These are phyloP conservation scores for Apostasia ramifera DNA, from an alignment of 106 monocot species.

Conservation along the genomic window DNA sequence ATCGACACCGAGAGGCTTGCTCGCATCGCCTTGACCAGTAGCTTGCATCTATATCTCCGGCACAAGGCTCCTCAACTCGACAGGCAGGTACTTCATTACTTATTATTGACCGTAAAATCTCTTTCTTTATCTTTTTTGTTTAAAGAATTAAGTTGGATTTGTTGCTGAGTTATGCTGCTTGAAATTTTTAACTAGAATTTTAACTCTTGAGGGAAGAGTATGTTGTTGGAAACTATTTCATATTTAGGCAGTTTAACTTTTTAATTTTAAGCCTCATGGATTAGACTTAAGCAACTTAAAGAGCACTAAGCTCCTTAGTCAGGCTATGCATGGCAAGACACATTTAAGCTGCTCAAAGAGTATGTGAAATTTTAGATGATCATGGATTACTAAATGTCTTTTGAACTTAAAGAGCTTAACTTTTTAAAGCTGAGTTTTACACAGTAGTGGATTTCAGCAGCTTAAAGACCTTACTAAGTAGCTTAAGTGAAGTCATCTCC, in stretches of 20 bases:
- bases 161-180: neutral
- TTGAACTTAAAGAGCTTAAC: too few species aligned
- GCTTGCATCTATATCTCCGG: conserved; percentile 31
- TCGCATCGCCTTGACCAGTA: conserved; percentile 22
- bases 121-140: neutral
- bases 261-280: neutral
- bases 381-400: too few species aligned
- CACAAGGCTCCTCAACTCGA: conserved; percentile 31
- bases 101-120: neutral
- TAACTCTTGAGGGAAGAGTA: neutral
- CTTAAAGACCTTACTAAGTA: too few species aligned
- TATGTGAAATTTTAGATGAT: too few species aligned
- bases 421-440: too few species aligned
- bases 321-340: too few species aligned
- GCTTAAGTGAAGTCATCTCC: too few species aligned
- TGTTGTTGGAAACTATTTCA: neutral
- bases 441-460: too few species aligned
- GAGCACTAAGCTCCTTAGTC: too few species aligned
- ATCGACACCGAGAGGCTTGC: conserved; percentile 60
- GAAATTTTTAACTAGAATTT: neutral
- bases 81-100: conserved; percentile 16
- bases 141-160: neutral
- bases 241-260: neutral
- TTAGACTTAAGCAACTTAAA: too few species aligned
- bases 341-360: too few species aligned